Evolutionary conservation across 2,329 filamentous ascomycete genomes (phyloP), one percentile per base, ranked within the genome.

Genomic region (Fusarium poae): DNA sequence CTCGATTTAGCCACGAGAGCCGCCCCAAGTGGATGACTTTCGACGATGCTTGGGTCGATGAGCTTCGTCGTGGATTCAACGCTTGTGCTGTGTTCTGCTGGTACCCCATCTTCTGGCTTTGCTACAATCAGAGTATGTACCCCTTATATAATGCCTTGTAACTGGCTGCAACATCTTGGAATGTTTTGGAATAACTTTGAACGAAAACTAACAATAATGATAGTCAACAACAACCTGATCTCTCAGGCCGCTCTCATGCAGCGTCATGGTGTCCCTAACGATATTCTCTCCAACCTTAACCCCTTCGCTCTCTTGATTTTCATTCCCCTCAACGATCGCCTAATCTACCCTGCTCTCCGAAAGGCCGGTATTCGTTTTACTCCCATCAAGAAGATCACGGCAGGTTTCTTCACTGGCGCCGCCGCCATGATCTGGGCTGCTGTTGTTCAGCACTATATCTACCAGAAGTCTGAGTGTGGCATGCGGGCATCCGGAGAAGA

Each of bases 41-140:
- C 72, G 91, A 94, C 67, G 92, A 94, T 70, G 86, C 86, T 21
- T 94, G 91, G 91, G 91, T 94, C 37, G 91, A 92, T 74, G 90
- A 93, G 76, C 85, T 93, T 29, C 83, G 83, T 43, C 88, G 91
- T 79, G 91, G 91, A 11, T 84, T 92, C 67, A 82, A 84, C 56
- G 90, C 90, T 18, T 92, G 90, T 76, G 82, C 86, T 43, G 91
- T 93, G 9, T 94, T 92, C 77, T 76, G 86, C 68, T 92, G 88
- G 83, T 89, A 88, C 58, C 90, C 91, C 3, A 84, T 89, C 32
- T 88, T 84, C 74, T 88, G 84, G 84, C 81, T 85, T 25, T 82
- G 83, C 53, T 83, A 82, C 67, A 82, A 83, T 62, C 81, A 83
- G 66, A 79, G 77, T 77, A 72, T 68, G 77, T 67, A 13, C 15